Evolutionary conservation across 495 filamentous ascomycete genomes (phyloP).

Genomic region (Aspergillus sclerotioniger): DNA sequence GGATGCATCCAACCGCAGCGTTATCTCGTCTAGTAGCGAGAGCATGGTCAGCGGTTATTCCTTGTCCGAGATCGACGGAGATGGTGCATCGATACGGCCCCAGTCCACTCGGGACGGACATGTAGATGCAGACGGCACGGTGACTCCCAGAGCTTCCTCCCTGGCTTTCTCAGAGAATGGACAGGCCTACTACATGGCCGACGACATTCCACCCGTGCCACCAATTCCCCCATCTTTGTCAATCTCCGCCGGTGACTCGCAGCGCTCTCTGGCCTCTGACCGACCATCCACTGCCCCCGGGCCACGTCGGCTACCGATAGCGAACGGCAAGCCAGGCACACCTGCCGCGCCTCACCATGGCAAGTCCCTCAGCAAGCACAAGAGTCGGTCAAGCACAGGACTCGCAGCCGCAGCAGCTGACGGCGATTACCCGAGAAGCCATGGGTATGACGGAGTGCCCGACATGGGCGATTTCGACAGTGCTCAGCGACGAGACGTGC

Average conservation of each 20-base stretch:
- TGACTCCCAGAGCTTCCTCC: constrained; percentile 35
- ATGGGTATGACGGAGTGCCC: background rate
- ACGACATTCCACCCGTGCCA: constrained; percentile 44
- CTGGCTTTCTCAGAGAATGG: constrained; percentile 5
- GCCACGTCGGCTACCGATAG: constrained; percentile 22
- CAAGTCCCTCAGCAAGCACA: constrained; percentile 34
- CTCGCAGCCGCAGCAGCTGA: constrained; percentile 30
- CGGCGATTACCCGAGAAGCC: constrained; percentile 5
- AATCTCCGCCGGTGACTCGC: constrained; percentile 39
- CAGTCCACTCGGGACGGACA: constrained; percentile 28
- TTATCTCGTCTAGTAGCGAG: constrained; percentile 44
- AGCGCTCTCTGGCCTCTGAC: constrained; percentile 33
- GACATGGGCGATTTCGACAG: constrained; percentile 8
- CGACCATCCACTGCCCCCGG: constrained; percentile 41
- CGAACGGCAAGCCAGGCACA: constrained; percentile 24
- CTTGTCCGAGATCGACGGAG: constrained; percentile 36
- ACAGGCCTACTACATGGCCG: background rate
- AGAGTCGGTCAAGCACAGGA: constrained; percentile 38
- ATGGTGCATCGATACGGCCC: constrained; percentile 27
- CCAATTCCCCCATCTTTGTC: constrained; percentile 40
- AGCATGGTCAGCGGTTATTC: constrained; percentile 46
- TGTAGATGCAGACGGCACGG: constrained; percentile 28
- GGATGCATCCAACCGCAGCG: constrained; percentile 35
- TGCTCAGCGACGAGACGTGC: constrained; percentile 33
- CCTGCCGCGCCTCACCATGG: constrained; percentile 15